Percentiles rank a stretch among this genome's conserved stretches.
Evolutionary conservation across 2,329 filamentous ascomycete genomes (phyloP).

Genomic region (Ophiostoma piceae): DNA sequence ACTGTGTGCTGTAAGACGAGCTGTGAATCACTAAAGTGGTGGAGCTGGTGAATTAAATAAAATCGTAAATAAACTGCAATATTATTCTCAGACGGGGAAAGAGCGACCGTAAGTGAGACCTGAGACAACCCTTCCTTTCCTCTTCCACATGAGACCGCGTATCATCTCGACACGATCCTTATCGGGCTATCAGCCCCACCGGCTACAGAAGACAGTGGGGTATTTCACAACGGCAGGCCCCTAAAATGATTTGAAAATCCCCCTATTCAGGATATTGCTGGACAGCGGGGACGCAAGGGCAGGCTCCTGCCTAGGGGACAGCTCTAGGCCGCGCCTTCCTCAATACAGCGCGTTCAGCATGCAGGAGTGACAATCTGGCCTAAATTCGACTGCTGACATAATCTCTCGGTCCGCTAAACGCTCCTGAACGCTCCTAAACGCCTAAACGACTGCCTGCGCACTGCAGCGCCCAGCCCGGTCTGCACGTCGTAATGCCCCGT

Average conservation of each 20-base stretch:
- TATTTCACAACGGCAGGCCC: background rate
- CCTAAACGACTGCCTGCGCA: background rate
- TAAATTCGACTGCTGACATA: background rate
- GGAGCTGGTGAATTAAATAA: background rate
- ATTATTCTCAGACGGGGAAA: background rate
- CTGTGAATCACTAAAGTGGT: background rate
- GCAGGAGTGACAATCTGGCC: background rate
- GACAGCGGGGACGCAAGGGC: slow-evolving; percentile 2
- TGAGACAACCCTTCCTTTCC: too few relatives aligned
- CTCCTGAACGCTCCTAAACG: too few relatives aligned
- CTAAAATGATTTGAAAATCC: background rate
- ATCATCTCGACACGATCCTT: background rate
- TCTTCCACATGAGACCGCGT: background rate
- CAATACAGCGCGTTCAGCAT: background rate
- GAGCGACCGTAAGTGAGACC: background rate
- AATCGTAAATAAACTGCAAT: background rate
- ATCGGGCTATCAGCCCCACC: background rate
- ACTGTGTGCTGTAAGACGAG: too few relatives aligned
- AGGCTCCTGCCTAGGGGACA: background rate
- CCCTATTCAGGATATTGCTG: background rate
- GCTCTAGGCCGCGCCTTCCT: background rate
- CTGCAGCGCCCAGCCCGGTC: background rate
- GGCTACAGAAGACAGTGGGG: background rate
- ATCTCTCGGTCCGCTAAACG: background rate
- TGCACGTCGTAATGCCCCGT: slow-evolving; percentile 7